phyloP scores from a whole-genome alignment of 176 grass and related monocot species.

The Eragrostis nindensis region DNA sequence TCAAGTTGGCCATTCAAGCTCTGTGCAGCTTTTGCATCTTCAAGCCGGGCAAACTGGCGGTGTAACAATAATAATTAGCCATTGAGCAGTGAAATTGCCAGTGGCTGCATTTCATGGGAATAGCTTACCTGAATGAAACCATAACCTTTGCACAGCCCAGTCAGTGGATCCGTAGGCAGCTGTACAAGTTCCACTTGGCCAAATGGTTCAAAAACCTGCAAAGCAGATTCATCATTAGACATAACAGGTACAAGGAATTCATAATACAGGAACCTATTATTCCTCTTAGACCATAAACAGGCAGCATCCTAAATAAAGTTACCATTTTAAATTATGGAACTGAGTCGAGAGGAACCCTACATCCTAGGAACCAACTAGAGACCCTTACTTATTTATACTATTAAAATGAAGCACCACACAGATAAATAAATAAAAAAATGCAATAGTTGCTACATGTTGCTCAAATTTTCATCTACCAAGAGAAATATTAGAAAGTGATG shows the following conservation, averaged over 20 bases:
- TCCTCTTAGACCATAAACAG: neutral
- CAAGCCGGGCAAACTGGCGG: conserved; percentile 85
- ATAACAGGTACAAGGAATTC: conserved; percentile 9
- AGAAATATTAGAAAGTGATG: neutral
- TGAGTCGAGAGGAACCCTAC: neutral
- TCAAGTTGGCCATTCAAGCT: conserved; percentile 98
- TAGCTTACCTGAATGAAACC: conserved; percentile 89
- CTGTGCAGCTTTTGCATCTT: conserved; percentile 98
- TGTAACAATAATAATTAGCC: conserved; percentile 31
- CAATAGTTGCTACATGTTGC: neutral
- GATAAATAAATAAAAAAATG: neutral
- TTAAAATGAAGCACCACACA: conserved; percentile 23
- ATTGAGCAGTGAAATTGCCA: neutral
- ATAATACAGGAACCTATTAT: neutral
- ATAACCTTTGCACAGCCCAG: conserved; percentile 94
- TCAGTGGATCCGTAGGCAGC: conserved; percentile 81
- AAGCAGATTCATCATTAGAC: conserved; percentile 14
- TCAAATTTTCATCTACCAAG: neutral
- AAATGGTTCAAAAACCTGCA: conserved; percentile 96
- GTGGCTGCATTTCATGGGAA: conserved; percentile 18
- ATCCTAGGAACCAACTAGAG: neutral
- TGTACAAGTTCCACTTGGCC: conserved; percentile 96
- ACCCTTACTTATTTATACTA: neutral
- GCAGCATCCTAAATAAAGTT: neutral
- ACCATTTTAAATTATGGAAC: neutral